These are phyloP conservation scores for Sapria himalayana DNA, from an alignment of 345 rosid genomes.

Conservation along the genomic window DNA sequence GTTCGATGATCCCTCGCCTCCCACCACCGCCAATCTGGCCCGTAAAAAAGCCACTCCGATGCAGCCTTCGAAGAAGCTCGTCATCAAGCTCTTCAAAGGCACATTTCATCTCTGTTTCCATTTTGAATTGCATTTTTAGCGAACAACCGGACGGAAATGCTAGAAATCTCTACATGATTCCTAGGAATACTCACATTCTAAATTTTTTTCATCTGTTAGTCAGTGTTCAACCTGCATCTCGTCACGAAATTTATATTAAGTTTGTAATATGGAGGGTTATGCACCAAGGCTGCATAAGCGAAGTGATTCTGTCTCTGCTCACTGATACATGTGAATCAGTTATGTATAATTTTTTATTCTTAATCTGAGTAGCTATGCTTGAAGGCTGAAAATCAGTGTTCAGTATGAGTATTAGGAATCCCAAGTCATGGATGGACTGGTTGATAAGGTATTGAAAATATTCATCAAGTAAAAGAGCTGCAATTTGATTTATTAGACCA, in stretches of 20 bases:
- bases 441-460: too few relatives aligned
- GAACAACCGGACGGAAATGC: too few relatives aligned
- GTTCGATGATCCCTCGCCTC: constrained; percentile 18
- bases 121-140: neutral
- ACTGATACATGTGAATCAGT: too few relatives aligned
- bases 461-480: too few relatives aligned
- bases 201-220: constrained; percentile 1
- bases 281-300: too few relatives aligned
- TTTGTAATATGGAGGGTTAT: neutral
- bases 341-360: too few relatives aligned
- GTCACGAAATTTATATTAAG: neutral
- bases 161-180: neutral
- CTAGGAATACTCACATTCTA: constrained; percentile 3
- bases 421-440: too few relatives aligned
- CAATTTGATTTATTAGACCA: too few relatives aligned
- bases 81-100: constrained; percentile 82
- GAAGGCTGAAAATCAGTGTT: too few relatives aligned
- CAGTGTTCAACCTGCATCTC: constrained; percentile 2
- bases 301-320: too few relatives aligned
- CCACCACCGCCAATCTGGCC: constrained; percentile 50
- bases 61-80: constrained; percentile 63
- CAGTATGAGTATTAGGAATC: too few relatives aligned
- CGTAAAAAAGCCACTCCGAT: constrained; percentile 77
- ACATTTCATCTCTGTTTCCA: neutral
- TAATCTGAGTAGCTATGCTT: too few relatives aligned